A percentile compares a stretch with the other conserved stretches of the same genome.
Evolutionary conservation across 225 moss, liverwort and hornwort genomes (phyloP).

Genomic region (Marchantia paleacea): DNA sequence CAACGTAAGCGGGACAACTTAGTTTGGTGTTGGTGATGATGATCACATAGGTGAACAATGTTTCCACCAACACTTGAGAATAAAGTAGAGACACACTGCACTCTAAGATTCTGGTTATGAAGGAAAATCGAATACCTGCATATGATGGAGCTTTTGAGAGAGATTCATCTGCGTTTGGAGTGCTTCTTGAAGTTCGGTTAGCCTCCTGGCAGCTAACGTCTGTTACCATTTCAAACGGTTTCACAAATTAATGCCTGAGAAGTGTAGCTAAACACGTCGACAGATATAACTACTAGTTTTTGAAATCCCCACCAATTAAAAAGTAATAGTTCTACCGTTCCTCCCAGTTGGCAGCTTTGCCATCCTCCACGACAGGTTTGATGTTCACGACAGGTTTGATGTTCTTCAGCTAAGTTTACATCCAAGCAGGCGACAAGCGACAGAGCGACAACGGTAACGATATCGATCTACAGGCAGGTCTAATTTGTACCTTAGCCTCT

Average conservation of each 20-base stretch:
- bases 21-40: background rate
- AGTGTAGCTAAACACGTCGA: too few relatives aligned
- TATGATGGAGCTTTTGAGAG: slow-evolving; percentile 64
- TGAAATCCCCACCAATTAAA: background rate
- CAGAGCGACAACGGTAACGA: background rate
- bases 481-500: slow-evolving; percentile 63
- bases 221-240: slow-evolving; percentile 17
- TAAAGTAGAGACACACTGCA: background rate
- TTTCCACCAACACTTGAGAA: background rate
- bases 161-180: slow-evolving; percentile 70
- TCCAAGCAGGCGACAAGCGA: too few relatives aligned
- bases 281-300: background rate
- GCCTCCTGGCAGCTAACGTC: slow-evolving; percentile 77
- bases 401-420: too few relatives aligned
- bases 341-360: too few relatives aligned
- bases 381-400: background rate
- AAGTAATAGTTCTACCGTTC: too few relatives aligned
- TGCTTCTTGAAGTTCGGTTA: slow-evolving; percentile 83
- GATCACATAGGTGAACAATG: background rate
- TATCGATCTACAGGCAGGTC: background rate
- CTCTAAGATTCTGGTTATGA: background rate
- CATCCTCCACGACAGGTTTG: background rate
- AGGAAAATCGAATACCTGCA: slow-evolving; percentile 55
- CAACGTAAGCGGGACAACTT: background rate
- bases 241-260: background rate